Conservation (phyloP, 129 eudicot genomes). For the Artemisia tridentata region DNA sequence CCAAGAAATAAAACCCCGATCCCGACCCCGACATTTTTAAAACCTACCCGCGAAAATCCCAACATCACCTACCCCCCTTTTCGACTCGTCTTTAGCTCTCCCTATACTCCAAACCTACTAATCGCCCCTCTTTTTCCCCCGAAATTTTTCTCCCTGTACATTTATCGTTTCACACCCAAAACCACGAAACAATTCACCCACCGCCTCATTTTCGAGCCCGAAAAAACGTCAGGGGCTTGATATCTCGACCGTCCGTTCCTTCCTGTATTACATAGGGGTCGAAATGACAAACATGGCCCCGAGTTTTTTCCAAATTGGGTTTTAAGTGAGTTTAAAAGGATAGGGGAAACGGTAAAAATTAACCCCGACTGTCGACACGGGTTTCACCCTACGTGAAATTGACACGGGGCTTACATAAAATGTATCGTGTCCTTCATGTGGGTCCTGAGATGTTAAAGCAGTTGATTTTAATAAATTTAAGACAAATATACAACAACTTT, state of each 20-base stretch:
- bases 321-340: slow-evolving; percentile 58
- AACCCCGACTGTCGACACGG: slow-evolving; percentile 66
- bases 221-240: slow-evolving; percentile 33
- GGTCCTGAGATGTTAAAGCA: slow-evolving; percentile 46
- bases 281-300: slow-evolving; percentile 31
- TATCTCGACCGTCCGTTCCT: slow-evolving; percentile 38
- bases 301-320: slow-evolving; percentile 70
- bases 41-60: no score
- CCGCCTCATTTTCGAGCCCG: background rate
- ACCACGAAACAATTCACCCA: background rate
- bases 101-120: no score
- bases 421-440: slow-evolving; percentile 63
- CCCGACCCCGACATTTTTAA: no score
- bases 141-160: slow-evolving; percentile 46
- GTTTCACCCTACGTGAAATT: slow-evolving; percentile 61
- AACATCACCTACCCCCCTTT: slow-evolving; percentile 32
- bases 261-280: slow-evolving; percentile 40
- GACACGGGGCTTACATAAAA: slow-evolving; percentile 79
- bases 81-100: slow-evolving; percentile 58
- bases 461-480: background rate
- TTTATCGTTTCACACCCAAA: slow-evolving; percentile 43
- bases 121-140: slow-evolving; percentile 53
- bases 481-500: no score
- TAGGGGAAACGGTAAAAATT: slow-evolving; percentile 59
- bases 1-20: no score